phyloP scores from a whole-genome alignment of 495 filamentous ascomycete species.

The Aspergillus bridgeri region DNA sequence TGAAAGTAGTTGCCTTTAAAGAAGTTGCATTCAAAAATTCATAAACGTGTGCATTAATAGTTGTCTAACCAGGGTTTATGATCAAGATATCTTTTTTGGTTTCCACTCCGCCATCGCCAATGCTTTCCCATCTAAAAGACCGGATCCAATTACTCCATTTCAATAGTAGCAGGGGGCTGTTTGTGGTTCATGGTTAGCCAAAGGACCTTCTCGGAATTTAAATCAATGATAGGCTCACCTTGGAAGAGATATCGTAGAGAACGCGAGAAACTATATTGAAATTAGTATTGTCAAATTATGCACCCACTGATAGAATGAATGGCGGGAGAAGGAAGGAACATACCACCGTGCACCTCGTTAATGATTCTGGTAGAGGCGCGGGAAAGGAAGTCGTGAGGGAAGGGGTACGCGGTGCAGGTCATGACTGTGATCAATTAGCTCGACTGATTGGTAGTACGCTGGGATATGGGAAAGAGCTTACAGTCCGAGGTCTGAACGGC shows the following conservation, averaged over 20 bases:
- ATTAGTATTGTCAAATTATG: neutral
- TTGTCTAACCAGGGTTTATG: neutral
- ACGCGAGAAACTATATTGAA: slow-evolving; percentile 47
- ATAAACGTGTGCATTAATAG: neutral
- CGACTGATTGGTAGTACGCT: neutral
- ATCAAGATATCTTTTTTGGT: neutral
- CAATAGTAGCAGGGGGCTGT: slow-evolving; percentile 79
- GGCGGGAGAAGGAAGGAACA: slow-evolving; percentile 21
- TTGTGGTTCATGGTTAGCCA: slow-evolving; percentile 49
- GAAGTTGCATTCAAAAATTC: neutral
- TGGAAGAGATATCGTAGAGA: slow-evolving; percentile 43
- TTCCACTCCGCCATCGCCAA: neutral
- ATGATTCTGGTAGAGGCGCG: slow-evolving; percentile 68
- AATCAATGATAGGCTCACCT: neutral
- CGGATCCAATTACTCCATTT: slow-evolving; percentile 57
- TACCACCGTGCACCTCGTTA: slow-evolving; percentile 73
- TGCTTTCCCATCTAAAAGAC: neutral
- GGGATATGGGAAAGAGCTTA: neutral
- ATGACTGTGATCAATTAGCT: slow-evolving; percentile 42
- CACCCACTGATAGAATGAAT: neutral
- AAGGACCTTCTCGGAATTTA: neutral
- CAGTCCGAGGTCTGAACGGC: slow-evolving; percentile 75
- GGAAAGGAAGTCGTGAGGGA: slow-evolving; percentile 64
- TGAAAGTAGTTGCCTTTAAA: neutral
- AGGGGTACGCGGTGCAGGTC: slow-evolving; percentile 72